Evolutionary conservation across 768 basidiomycete species (phyloP).

Genomic region (Lyophyllum decastes): DNA sequence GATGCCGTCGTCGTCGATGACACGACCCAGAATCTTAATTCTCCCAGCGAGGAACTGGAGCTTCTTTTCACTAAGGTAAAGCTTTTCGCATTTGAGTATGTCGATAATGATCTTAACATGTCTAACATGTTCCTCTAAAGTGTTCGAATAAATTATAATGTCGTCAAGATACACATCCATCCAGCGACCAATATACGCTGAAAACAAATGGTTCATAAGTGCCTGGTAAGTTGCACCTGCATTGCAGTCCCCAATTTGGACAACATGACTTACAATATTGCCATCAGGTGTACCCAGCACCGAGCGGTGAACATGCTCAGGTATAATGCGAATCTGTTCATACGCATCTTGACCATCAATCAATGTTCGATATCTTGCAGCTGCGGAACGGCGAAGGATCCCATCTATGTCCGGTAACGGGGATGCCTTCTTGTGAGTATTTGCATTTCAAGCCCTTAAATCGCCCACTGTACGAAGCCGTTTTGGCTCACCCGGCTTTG

Average conservation of each 20-base stretch:
- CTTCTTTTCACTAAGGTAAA: conserved; percentile 30
- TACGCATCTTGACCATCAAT: conserved; percentile 3
- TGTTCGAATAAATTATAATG: conserved; percentile 36
- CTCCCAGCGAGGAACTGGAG: conserved; percentile 19
- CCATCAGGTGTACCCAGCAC: neutral
- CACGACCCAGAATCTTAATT: conserved; percentile 24
- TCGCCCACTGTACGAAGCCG: neutral
- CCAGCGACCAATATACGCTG: conserved; percentile 21
- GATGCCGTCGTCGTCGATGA: neutral
- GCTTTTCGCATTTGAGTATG: conserved; percentile 19
- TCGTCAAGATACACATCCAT: conserved; percentile 6
- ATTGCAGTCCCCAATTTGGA: conserved; percentile 7
- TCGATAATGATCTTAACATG: conserved; percentile 27
- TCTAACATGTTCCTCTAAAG: conserved; percentile 28
- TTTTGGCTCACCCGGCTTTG: neutral
- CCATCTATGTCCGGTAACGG: neutral
- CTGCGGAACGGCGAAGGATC: neutral
- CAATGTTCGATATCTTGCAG: neutral
- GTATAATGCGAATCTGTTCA: neutral
- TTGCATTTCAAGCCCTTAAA: neutral
- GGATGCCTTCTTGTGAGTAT: neutral
- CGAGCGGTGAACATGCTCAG: neutral
- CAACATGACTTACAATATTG: neutral
- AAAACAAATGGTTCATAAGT: conserved; percentile 37
- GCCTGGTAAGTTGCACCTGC: conserved; percentile 36